Base-by-base conservation (phyloP, 768 basidiomycete species). In the Psilocybe sp. region DNA sequence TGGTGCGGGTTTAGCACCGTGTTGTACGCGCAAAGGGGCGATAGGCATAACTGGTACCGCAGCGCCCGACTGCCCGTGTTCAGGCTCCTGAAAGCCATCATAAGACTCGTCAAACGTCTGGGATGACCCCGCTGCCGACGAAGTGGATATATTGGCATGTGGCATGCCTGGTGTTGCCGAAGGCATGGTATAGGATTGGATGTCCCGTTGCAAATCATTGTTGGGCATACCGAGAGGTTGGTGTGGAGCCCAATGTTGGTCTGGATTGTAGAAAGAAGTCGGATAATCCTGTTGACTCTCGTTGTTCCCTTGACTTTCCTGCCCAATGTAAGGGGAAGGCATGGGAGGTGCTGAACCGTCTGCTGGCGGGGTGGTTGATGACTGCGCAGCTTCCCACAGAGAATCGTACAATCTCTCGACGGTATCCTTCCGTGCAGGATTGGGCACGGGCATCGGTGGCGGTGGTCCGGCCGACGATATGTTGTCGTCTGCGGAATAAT, bases 401-500 rank as follows among this genome's bases (percentile, higher is more conserved):
- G 49, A 39, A 40, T 54, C 53, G 28, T 59, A 59, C 40, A 32
- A 32, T 16, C 35, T 38, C 6, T 34, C 47, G n/a, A 13, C 15
- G 16, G 39, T 28, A 6, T 34, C 40, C 18, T 14, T 50, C 28
- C 23, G 32, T 33, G 19, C 48, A 32, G 38, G 34, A 15, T 32
- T 48, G 14, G 38, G 51, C 15, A 46, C 44, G 15, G 55, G 55
- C 55, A 56, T 56, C 3, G 46, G 51, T 18, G 56, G 56, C 38
- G 51, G 45, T 15, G 52, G 50, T 13, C 44, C 55, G n/a, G 33
- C 44, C 13, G 49, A 35, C 31, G 54, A 46, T 38, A 14, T 32
- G 8, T 54, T 51, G 12, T 59, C 58, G 10, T 59, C 58, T 28
- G 47, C 55, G 14, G 58, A 54, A 42, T 59, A 59, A 37, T 59